Evolutionary conservation across 345 rosid species (phyloP).

Genomic region (Gossypium australe): DNA sequence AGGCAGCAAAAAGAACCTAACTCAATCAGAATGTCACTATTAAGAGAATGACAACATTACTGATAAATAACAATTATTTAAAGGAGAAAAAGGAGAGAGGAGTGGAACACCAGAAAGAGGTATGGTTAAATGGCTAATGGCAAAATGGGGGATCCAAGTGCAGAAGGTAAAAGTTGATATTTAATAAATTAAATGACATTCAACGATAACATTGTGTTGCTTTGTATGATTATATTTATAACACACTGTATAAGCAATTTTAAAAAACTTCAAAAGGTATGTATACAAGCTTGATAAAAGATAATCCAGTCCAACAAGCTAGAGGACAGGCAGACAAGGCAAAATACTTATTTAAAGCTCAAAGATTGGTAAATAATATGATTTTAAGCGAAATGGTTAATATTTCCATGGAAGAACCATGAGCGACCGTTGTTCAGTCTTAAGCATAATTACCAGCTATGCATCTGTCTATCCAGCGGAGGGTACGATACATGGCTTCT

Average conservation of each 20-base stretch:
- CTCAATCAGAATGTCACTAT: conserved; percentile 8
- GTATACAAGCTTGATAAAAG: not conserved
- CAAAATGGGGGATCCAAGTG: not conserved
- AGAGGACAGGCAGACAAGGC: not conserved
- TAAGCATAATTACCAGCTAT: conserved; percentile 38
- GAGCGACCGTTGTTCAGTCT: conserved; percentile 1
- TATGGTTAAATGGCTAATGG: not conserved
- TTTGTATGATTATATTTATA: not conserved
- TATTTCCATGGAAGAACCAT: not conserved
- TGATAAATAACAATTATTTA: not conserved
- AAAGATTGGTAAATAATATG: not conserved
- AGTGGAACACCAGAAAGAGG: not conserved
- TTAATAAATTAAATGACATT: not conserved
- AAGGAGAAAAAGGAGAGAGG: not conserved
- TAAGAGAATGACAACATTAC: not conserved
- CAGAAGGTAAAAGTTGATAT: not conserved
- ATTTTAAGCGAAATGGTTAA: conserved; percentile 2
- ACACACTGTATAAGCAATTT: not conserved
- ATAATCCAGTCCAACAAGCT: conserved; percentile 5
- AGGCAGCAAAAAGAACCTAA: conserved; percentile 8
- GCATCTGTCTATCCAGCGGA: conserved; percentile 87
- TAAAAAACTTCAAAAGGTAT: not conserved
- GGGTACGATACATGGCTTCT: conserved; percentile 84
- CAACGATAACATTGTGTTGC: not conserved
- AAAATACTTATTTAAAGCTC: conserved; percentile 8